phyloP scores from a whole-genome alignment of 2,329 filamentous ascomycete species.

The Apiospora kogelbergensis region DNA sequence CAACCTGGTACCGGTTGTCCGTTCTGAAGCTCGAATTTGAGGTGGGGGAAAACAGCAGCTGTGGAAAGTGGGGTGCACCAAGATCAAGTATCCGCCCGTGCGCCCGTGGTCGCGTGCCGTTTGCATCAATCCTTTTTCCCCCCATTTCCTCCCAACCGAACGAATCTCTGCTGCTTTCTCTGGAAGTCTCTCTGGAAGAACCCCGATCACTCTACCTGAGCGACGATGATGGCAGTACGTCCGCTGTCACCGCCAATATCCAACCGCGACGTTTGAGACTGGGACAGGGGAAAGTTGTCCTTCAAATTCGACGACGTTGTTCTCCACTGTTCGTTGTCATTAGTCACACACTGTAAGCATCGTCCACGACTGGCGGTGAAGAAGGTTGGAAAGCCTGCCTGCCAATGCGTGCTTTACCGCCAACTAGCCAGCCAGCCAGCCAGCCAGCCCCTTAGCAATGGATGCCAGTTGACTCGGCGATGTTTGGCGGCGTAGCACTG shows the following conservation, averaged over 20 bases:
- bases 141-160: too few species aligned
- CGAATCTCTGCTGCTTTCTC: too few species aligned
- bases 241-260: constrained; percentile 8
- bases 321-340: constrained; percentile 8
- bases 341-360: neutral
- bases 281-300: neutral
- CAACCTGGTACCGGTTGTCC: too few species aligned
- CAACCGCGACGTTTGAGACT: neutral
- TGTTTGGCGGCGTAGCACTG: neutral
- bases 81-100: neutral
- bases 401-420: neutral
- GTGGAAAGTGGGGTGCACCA: neutral
- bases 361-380: neutral
- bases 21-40: constrained; percentile 27
- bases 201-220: neutral
- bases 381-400: neutral
- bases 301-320: neutral
- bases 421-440: neutral
- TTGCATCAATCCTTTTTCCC: too few species aligned
- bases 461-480: neutral
- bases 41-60: constrained; percentile 9
- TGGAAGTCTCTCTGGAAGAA: too few species aligned
- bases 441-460: constrained; percentile 2
- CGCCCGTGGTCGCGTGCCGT: neutral
- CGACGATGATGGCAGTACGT: neutral